Evolutionary conservation across 2,329 filamentous ascomycete genomes (phyloP).

Genomic region (Bipolaris zeicola): DNA sequence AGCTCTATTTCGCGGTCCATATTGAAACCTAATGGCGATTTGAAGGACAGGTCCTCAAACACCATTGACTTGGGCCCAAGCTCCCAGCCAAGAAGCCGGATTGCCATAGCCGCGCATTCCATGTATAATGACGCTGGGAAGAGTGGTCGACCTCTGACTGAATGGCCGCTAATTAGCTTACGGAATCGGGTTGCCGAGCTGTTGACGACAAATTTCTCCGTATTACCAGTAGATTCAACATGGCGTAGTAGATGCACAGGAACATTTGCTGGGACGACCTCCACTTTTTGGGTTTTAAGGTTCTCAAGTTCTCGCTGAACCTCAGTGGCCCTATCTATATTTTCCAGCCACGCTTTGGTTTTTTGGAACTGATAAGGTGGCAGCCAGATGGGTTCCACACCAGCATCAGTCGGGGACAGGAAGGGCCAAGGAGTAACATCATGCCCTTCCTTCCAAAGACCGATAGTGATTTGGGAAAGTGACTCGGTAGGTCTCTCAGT

Average conservation of each 20-base stretch:
- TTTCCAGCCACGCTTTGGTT: conserved; percentile 28
- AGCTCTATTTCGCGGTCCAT: conserved; percentile 9
- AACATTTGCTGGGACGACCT: neutral
- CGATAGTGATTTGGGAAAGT: conserved; percentile 36
- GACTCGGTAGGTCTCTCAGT: conserved; percentile 6
- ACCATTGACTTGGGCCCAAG: conserved; percentile 3
- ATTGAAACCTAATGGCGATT: conserved; percentile 15
- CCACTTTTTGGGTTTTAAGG: neutral
- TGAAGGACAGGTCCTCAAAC: conserved; percentile 16
- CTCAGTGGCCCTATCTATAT: conserved; percentile 10
- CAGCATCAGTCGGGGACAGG: conserved; percentile 39
- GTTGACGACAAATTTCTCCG: conserved; percentile 17
- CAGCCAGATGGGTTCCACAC: conserved; percentile 26
- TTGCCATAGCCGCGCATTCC: conserved; percentile 25
- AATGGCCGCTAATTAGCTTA: conserved; percentile 21
- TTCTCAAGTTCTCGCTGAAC: neutral
- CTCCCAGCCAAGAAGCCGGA: conserved; percentile 4
- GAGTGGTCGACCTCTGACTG: conserved; percentile 20
- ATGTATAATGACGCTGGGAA: conserved; percentile 30
- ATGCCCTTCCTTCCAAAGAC: conserved; percentile 52
- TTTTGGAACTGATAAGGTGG: conserved; percentile 38
- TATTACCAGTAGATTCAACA: neutral
- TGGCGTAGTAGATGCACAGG: conserved; percentile 6
- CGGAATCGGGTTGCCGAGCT: conserved; percentile 14
- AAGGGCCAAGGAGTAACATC: conserved; percentile 49